Percentiles rank a stretch among this genome's conserved stretches.
Conservation (phyloP, 2,329 filamentous ascomycete species). For the Dissoconium aciculare region DNA sequence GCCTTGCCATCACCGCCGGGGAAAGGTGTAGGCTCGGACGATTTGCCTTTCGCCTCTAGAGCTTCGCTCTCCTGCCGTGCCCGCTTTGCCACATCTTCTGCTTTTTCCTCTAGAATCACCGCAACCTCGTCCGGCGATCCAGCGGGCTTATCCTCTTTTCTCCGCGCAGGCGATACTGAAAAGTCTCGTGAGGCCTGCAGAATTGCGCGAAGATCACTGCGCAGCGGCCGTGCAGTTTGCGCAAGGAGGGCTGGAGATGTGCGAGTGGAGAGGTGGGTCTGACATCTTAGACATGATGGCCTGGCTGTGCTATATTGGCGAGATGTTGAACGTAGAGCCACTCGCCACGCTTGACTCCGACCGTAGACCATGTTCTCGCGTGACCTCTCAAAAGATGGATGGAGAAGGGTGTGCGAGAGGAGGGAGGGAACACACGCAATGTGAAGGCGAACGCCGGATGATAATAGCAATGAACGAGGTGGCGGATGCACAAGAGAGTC, state of each 20-base stretch:
- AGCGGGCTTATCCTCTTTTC: constrained; percentile 43
- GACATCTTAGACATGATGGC: constrained; percentile 16
- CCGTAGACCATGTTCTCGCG: constrained; percentile 45
- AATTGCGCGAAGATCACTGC: constrained; percentile 8
- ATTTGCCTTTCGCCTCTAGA: constrained; percentile 32
- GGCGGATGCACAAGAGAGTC: no score
- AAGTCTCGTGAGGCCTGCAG: constrained; percentile 22
- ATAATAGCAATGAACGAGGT: no score
- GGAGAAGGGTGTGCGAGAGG: no score
- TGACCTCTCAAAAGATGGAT: no score
- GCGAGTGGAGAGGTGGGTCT: constrained; percentile 12
- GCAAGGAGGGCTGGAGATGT: constrained; percentile 7
- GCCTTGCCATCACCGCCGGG: constrained; percentile 44
- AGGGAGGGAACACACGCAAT: no score
- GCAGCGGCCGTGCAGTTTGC: constrained; percentile 10
- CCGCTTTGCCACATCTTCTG: constrained; percentile 27
- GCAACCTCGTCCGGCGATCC: constrained; percentile 33
- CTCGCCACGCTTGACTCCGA: constrained; percentile 50
- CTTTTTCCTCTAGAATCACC: constrained; percentile 25
- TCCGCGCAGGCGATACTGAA: constrained; percentile 31
- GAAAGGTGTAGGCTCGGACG: constrained; percentile 37
- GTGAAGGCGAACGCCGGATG: no score
- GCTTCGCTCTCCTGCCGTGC: constrained; percentile 23
- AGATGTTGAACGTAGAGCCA: constrained; percentile 30
- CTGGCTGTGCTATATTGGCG: constrained; percentile 16